Conservation (phyloP, 192 early-diverging fungal species). For the Entomortierella parvispora region DNA sequence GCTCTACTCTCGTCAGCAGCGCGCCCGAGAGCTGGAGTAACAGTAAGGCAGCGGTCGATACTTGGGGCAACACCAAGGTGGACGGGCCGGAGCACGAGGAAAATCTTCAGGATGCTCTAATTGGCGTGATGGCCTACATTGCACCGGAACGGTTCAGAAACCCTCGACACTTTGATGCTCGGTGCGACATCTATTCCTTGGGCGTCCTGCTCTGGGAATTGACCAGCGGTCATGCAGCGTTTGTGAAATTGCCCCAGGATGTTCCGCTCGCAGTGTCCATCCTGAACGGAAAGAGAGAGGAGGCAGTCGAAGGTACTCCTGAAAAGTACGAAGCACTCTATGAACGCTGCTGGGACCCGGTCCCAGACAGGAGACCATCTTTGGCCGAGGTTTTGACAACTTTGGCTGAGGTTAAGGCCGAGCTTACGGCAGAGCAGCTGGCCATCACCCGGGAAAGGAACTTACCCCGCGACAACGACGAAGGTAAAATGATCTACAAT, state of each 20-base stretch:
- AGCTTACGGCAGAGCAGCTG: slow-evolving; percentile 18
- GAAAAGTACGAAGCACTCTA: slow-evolving; percentile 34
- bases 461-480: not conserved
- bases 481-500: not conserved
- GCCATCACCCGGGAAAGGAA: slow-evolving; percentile 16
- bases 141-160: slow-evolving; percentile 50
- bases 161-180: slow-evolving; percentile 37
- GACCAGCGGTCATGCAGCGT: slow-evolving; percentile 47
- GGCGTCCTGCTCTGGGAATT: slow-evolving; percentile 58
- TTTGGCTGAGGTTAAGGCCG: not conserved
- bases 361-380: slow-evolving; percentile 31
- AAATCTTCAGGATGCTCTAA: slow-evolving; percentile 6
- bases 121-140: slow-evolving; percentile 49
- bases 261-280: slow-evolving; percentile 37
- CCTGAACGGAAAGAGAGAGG: slow-evolving; percentile 46
- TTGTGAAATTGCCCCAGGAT: slow-evolving; percentile 28
- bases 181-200: slow-evolving; percentile 56
- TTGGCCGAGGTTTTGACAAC: slow-evolving; percentile 32
- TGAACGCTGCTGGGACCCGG: slow-evolving; percentile 41
- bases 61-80: no score
- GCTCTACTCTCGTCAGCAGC: no score
- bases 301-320: slow-evolving; percentile 37
- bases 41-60: no score
- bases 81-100: not conserved
- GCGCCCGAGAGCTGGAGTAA: no score